Base-by-base conservation (phyloP, 2,329 filamentous ascomycete species). In the Colletotrichum sp. region DNA sequence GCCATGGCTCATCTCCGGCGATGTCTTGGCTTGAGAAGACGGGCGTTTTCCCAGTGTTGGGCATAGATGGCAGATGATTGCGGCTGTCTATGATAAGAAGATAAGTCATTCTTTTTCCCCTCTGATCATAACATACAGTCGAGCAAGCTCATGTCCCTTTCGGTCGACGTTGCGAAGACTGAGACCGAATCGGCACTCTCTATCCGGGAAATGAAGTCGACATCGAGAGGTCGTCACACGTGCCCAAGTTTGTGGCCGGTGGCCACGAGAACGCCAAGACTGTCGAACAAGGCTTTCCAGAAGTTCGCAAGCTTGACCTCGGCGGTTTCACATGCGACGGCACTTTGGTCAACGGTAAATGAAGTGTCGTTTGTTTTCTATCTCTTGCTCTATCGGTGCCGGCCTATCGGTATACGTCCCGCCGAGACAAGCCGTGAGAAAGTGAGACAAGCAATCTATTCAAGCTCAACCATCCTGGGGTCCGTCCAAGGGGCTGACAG, bases 401-500 rank as follows among this genome's bases (percentile, higher is more conserved):
- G 24, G 26, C 15, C 64, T 55, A 67, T 55, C 24, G 64, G 39
- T 66, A 24, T 30, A 32, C 18, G 24, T 32, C 39, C 12, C 39
- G 64, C 16, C 64, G 64, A 67, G 64, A 67, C 64, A 67, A 21
- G 24, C 39, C 44, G n/a, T 67, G 39, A 32, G 28, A 55, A 52
- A n/a, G 64, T 67, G 64, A 67, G 64, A 67, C 44, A 67, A 12
- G 39, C 24, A 9, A 67, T 67, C 36, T 67, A 49, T 32, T 21
- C 24, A 26, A 34, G 10, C 34, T 75, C 63, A 76, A 39, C 73
- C 73, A 18, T 63, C 59, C n/a, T 30, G 16, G 30, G 74, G 70
- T 30, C 74, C 85, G 5, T 90, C 88, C 30, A 91, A 77, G n/a
- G 83, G 79, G 77, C 85, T 84, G 57, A 87, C 82, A 4, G 89